Base-by-base conservation (phyloP, 148 eudicot species). In the Nepenthes mirabilis region DNA sequence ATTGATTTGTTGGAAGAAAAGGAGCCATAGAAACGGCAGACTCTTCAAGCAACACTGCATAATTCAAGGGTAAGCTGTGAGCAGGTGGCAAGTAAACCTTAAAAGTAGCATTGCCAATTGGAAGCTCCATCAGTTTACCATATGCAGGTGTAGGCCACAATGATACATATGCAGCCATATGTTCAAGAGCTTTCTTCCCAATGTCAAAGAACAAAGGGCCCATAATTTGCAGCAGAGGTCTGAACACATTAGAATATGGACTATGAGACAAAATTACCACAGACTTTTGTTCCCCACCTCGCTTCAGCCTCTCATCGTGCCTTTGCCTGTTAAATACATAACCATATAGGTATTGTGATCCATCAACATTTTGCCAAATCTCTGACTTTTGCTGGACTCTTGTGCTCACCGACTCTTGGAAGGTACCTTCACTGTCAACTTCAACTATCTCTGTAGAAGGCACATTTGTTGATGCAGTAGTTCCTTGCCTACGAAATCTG, bases 281-380 rank as follows among this genome's bases (percentile, higher is more conserved):
- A 11, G 98, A 93, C 68, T 88, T 88, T 69, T 93, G 98, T 57
- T 93, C 98, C 54, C 98, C 98, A 43, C 98, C 98, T 59, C 98
- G 79, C 77, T 84, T 88, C 43, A 93, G 85, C 82, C 85, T 86
- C 75, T 93, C 98, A 59, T 93, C 98, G 50, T 93, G 98, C 68
- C 96, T 86, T 79, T 93, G 91, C 73, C 98, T 88, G 70, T 93
- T 93, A 55, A 93, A 93, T 52, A 88, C 98, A 77, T 80, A 93
- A 5, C 98, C 98, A 58, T 93, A 88, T 70, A 93, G 77, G 75
- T 69, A 83, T 43, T 64, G 68, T 3, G 79, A 67, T 35, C 59
- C 67, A 49, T 65, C 65, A 33, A 61, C 62, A 50, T 63, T 65
- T 7, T 43, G 67, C 34, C 36, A 51, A 47, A 13, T 66, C 12